Conservation (phyloP, 2,329 filamentous ascomycete species). For the Ceratocystis alfenasii region DNA sequence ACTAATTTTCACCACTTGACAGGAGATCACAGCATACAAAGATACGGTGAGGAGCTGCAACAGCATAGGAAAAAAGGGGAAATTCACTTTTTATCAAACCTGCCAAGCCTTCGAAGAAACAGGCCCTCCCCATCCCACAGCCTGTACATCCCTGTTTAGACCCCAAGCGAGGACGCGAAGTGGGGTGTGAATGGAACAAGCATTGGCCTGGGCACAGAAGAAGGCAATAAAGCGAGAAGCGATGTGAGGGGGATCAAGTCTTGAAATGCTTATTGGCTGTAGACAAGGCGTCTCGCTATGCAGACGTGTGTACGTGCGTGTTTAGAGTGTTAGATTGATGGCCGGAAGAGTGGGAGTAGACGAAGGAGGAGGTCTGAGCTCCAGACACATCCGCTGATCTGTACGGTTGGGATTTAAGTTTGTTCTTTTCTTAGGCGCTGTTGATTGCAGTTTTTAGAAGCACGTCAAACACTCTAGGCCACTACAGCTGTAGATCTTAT, state of each 20-base stretch:
- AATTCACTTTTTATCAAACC: not conserved
- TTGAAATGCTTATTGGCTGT: not conserved
- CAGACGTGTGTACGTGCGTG: not conserved
- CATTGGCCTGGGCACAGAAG: not conserved
- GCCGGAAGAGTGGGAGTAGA: not conserved
- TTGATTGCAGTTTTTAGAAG: not conserved
- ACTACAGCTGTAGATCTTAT: not conserved
- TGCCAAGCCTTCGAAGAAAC: not conserved
- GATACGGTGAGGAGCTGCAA: not conserved
- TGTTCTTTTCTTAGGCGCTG: constrained; percentile 2
- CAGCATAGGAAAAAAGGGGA: not conserved
- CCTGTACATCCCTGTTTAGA: not conserved
- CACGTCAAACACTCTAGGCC: not conserved
- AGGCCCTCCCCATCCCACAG: not conserved
- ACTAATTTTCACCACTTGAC: not conserved
- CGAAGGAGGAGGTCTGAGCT: not conserved
- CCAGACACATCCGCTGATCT: not conserved
- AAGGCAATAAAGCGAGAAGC: not conserved
- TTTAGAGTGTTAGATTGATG: not conserved
- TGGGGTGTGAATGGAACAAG: not conserved
- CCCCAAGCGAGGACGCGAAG: not conserved
- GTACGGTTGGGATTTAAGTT: not conserved
- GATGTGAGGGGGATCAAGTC: not conserved
- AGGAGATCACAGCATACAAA: not conserved
- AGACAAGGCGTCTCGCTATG: not conserved